A percentile compares a stretch with the other conserved stretches of the same genome.
Evolutionary conservation across 2,329 filamentous ascomycete genomes (phyloP).

Genomic region (Gnomoniopsis sp.): DNA sequence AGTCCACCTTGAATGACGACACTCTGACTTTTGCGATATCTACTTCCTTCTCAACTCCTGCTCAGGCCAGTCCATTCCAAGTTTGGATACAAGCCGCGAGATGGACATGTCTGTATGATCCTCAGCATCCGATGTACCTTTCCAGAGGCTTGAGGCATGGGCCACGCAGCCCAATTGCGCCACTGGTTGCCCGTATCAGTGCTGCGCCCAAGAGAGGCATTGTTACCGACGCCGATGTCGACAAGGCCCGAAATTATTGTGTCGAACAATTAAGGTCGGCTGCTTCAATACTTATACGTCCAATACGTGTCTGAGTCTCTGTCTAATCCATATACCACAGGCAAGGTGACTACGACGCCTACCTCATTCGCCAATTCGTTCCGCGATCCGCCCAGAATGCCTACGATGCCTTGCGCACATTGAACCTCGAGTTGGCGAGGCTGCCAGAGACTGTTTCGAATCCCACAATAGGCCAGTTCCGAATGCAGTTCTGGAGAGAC

Average conservation of each 20-base stretch:
- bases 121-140: slow-evolving; percentile 34
- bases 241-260: slow-evolving; percentile 53
- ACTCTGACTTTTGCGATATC: background rate
- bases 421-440: slow-evolving; percentile 88
- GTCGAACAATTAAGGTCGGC: slow-evolving; percentile 48
- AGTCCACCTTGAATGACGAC: background rate
- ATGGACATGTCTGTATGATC: background rate
- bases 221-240: slow-evolving; percentile 48
- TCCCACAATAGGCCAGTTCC: slow-evolving; percentile 80
- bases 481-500: slow-evolving; percentile 94
- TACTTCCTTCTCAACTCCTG: background rate
- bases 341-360: slow-evolving; percentile 85
- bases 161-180: slow-evolving; percentile 29
- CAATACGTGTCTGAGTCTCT: background rate
- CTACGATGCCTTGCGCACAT: slow-evolving; percentile 84
- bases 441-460: slow-evolving; percentile 89
- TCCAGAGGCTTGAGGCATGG: slow-evolving; percentile 33
- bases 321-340: slow-evolving; percentile 39
- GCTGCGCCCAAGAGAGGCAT: slow-evolving; percentile 32
- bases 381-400: slow-evolving; percentile 71
- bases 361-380: slow-evolving; percentile 81
- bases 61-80: background rate
- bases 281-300: background rate
- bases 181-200: background rate
- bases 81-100: background rate